Conservation (phyloP, 352 stramenopile genomes). For the Aphanomyces cochlioides region DNA sequence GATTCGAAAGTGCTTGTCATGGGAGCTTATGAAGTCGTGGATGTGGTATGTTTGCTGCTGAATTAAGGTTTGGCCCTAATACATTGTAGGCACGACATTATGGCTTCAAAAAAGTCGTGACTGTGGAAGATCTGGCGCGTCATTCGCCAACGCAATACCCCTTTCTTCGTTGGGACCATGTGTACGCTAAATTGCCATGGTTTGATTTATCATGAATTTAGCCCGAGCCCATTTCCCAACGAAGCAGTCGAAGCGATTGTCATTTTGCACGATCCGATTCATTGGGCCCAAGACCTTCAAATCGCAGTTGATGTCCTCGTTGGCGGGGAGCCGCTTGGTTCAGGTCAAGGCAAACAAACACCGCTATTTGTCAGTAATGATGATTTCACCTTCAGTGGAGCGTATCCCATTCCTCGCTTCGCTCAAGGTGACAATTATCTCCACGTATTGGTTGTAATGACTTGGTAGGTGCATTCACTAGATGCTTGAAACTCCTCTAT, state of each 20-base stretch:
- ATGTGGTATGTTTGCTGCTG: slow-evolving; percentile 45
- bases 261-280: slow-evolving; percentile 87
- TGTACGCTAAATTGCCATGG: slow-evolving; percentile 36
- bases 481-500: slow-evolving; percentile 68
- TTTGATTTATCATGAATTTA: slow-evolving; percentile 29
- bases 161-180: slow-evolving; percentile 67
- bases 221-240: slow-evolving; percentile 48
- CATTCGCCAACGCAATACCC: slow-evolving; percentile 76
- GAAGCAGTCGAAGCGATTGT: slow-evolving; percentile 82
- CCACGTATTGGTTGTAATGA: slow-evolving; percentile 23
- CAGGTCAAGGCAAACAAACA: slow-evolving; percentile 59
- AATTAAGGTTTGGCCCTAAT: too few species aligned
- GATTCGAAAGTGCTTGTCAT: slow-evolving; percentile 84
- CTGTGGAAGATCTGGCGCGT: slow-evolving; percentile 61
- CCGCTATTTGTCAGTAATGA: slow-evolving; percentile 82
- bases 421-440: slow-evolving; percentile 50
- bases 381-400: slow-evolving; percentile 84
- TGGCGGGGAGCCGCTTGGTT: slow-evolving; percentile 67
- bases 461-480: slow-evolving; percentile 62
- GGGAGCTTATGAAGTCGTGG: slow-evolving; percentile 77
- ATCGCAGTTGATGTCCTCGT: slow-evolving; percentile 86
- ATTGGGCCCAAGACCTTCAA: slow-evolving; percentile 87
- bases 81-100: slow-evolving; percentile 41
- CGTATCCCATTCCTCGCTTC: slow-evolving; percentile 78
- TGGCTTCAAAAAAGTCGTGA: slow-evolving; percentile 80